Conservation (phyloP, 495 filamentous ascomycete species). For the Penicillium crystallinum region DNA sequence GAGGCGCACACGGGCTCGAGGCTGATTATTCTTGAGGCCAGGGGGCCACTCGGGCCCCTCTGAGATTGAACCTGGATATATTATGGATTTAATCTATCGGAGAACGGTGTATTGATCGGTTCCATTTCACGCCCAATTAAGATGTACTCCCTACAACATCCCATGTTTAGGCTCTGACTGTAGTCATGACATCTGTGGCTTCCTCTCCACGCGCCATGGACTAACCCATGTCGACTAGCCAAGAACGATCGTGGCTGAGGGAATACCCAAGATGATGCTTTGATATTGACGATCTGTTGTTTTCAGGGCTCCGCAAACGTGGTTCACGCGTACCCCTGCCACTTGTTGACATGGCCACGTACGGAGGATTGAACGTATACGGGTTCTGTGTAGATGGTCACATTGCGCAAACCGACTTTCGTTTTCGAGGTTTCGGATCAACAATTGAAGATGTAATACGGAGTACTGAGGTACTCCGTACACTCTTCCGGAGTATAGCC, state of each 20-base stretch:
- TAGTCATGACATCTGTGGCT: conserved; percentile 8
- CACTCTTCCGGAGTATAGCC: no score
- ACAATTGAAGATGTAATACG: no score
- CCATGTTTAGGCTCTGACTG: neutral
- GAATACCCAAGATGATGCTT: neutral
- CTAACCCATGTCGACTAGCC: neutral
- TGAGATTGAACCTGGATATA: neutral
- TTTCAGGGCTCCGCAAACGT: conserved; percentile 19
- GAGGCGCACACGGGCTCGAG: neutral
- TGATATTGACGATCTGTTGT: conserved; percentile 4
- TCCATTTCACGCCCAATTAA: neutral
- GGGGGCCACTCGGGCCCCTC: neutral
- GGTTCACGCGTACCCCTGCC: conserved; percentile 11
- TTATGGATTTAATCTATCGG: neutral
- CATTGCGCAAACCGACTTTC: no score
- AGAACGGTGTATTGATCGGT: neutral
- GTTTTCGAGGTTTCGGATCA: no score
- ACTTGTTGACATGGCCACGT: conserved; percentile 14
- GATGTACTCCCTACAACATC: neutral
- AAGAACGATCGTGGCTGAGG: neutral
- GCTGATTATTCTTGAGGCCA: neutral
- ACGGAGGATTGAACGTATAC: neutral
- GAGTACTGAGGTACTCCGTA: no score
- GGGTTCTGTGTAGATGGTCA: neutral
- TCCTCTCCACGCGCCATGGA: neutral